phyloP scores from a whole-genome alignment of 1,284 basidiomycete species.

The Malassezia dermatis region DNA sequence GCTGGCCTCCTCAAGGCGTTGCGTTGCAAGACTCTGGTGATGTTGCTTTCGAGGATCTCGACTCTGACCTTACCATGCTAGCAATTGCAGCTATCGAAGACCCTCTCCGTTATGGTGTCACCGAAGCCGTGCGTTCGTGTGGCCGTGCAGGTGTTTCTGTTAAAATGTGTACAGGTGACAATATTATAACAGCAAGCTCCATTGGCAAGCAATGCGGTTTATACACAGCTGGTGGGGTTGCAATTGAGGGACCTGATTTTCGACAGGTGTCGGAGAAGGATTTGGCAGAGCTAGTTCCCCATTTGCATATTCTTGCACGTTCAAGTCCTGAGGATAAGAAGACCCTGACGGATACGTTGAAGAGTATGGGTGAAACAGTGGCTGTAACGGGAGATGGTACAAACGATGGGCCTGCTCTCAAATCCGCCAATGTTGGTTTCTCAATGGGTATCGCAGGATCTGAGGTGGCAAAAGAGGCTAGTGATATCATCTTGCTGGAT shows the following conservation, averaged over 20 bases:
- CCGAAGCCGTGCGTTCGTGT: conserved; percentile 75
- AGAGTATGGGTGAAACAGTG: conserved; percentile 78
- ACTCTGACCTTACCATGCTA: conserved; percentile 68
- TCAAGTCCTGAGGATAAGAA: conserved; percentile 96
- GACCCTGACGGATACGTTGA: conserved; percentile 76
- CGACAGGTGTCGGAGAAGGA: conserved; percentile 52
- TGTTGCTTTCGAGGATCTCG: conserved; percentile 64
- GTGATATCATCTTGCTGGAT: conserved; percentile 91
- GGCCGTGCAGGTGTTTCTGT: conserved; percentile 80
- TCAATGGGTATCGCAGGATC: conserved; percentile 95
- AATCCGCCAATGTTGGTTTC: conserved; percentile 54
- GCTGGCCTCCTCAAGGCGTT: conserved; percentile 63
- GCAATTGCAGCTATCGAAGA: conserved; percentile 90
- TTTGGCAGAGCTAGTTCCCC: conserved; percentile 53
- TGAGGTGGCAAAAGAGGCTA: conserved; percentile 97
- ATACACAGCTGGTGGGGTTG: conserved; percentile 77
- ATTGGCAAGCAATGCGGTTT: conserved; percentile 93
- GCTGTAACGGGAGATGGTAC: conserved; percentile 97
- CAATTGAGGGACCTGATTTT: conserved; percentile 85
- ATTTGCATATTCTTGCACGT: conserved; percentile 64
- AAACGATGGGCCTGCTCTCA: conserved; percentile 92
- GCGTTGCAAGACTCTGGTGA: conserved; percentile 52
- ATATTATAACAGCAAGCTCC: conserved; percentile 72
- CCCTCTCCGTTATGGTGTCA: conserved; percentile 79
- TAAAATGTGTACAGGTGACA: conserved; percentile 99